Evolutionary conservation across 257 asterid genomes (phyloP).

Genomic region (Nicotiana otophora): DNA sequence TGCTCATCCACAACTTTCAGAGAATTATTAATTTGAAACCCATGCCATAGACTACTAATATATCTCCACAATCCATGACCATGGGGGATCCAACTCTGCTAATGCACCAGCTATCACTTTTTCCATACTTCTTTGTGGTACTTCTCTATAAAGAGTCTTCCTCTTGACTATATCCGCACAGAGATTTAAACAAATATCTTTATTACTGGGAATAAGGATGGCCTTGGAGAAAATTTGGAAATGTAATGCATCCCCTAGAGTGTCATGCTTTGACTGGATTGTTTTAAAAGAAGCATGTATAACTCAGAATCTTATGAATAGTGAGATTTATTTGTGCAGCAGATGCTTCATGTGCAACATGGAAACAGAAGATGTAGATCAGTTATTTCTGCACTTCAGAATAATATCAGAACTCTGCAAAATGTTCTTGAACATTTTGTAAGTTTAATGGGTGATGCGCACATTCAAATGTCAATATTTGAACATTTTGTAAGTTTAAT

Average conservation of each 20-base stretch:
- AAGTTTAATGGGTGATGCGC: neutral
- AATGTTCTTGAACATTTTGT: neutral
- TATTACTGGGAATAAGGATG: neutral
- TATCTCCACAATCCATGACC: neutral
- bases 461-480: neutral
- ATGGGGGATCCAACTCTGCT: neutral
- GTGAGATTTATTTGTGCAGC: neutral
- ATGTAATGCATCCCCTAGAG: neutral
- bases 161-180: neutral
- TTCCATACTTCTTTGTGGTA: neutral
- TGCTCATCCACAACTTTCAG: neutral
- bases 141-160: neutral
- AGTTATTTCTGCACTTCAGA: neutral
- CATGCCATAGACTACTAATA: neutral
- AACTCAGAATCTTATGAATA: neutral
- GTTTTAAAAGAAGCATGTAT: neutral
- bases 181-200: neutral
- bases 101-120: neutral
- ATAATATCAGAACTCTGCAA: neutral
- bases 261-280: neutral
- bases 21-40: neutral
- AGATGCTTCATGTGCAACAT: neutral
- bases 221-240: neutral
- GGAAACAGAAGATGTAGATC: neutral
- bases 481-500: neutral